Percentiles rank a stretch among this genome's conserved stretches.
These are phyloP conservation scores for Backusella morwellensis DNA, from an alignment of 192 early-diverging fungal species.

Conservation along the genomic window DNA sequence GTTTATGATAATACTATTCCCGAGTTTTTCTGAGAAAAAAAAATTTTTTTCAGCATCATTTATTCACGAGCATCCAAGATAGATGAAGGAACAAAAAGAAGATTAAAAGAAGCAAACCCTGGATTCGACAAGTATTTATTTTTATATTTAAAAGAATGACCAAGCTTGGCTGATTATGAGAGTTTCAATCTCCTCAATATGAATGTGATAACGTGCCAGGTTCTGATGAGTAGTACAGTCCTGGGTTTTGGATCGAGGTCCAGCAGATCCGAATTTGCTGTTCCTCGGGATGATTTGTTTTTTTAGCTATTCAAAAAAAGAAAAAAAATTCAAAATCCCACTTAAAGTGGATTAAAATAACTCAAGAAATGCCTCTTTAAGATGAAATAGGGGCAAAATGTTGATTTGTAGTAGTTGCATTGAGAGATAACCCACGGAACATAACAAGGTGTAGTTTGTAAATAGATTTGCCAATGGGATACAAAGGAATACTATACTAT, in stretches of 20 bases:
- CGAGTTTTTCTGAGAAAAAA: neutral
- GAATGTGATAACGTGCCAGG: neutral
- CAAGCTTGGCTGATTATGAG: neutral
- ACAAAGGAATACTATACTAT: neutral
- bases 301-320: neutral
- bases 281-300: slow-evolving; percentile 3
- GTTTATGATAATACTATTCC: neutral
- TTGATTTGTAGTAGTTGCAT: neutral
- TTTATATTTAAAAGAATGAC: neutral
- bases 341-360: neutral
- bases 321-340: neutral
- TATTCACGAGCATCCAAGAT: neutral
- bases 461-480: neutral
- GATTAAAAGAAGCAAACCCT: neutral
- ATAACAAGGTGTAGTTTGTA: neutral
- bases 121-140: neutral
- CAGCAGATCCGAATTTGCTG: neutral
- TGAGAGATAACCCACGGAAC: neutral
- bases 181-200: neutral
- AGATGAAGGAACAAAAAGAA: neutral
- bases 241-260: slow-evolving; percentile 6
- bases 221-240: neutral
- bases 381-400: neutral
- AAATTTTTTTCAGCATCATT: neutral
- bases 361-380: slow-evolving; percentile 2